Evolutionary conservation across 2,329 filamentous ascomycete species (phyloP).

Genomic region (Nemania abortiva): DNA sequence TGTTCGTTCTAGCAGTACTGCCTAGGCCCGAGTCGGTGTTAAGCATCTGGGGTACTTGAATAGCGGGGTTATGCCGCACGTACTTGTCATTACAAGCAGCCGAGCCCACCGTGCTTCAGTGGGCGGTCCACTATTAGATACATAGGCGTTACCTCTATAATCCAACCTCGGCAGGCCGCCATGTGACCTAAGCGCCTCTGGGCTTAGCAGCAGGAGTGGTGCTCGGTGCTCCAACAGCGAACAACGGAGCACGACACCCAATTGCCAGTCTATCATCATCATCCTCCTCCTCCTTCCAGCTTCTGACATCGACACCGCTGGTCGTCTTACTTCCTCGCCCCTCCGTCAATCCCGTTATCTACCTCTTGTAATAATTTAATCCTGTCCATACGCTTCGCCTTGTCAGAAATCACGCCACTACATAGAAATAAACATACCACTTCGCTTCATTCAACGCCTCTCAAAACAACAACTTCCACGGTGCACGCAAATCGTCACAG

Average conservation of each 20-base stretch:
- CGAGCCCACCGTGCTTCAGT: constrained; percentile 10
- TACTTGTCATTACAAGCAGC: background rate
- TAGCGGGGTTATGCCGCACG: constrained; percentile 4
- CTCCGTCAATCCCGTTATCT: constrained; percentile 8
- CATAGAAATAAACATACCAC: constrained; percentile 11
- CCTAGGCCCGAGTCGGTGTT: background rate
- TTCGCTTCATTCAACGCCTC: constrained; percentile 1
- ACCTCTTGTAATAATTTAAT: constrained; percentile 26
- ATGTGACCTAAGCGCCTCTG: background rate
- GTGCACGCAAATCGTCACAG: background rate
- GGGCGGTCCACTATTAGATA: background rate
- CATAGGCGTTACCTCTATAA: constrained; percentile 6
- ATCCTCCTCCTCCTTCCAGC: constrained; percentile 6
- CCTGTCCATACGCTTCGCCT: background rate
- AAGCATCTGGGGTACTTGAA: background rate
- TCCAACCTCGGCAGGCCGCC: constrained; percentile 35
- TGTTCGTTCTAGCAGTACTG: no score
- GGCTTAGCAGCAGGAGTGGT: no score
- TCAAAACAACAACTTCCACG: background rate
- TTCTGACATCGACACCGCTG: constrained; percentile 24
- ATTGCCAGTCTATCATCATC: constrained; percentile 5
- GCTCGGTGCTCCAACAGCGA: background rate
- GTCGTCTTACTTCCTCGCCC: constrained; percentile 17
- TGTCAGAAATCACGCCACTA: background rate
- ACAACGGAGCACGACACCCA: background rate